Conservation (phyloP, 768 basidiomycete species). For the Coprinellus micaceus region DNA sequence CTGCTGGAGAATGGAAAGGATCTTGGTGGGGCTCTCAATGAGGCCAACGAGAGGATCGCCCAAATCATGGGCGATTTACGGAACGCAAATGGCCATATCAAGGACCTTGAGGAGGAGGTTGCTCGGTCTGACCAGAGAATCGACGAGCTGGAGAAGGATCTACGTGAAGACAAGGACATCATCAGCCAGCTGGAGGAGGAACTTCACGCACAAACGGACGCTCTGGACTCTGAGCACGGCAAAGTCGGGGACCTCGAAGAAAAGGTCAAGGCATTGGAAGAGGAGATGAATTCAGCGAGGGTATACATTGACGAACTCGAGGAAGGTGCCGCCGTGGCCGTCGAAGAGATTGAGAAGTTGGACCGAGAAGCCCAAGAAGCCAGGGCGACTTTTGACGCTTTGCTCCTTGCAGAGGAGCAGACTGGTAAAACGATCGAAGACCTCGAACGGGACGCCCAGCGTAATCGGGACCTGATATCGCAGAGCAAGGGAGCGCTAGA, state of each 20-base stretch:
- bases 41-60: slow-evolving; percentile 59
- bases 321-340: slow-evolving; percentile 49
- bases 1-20: slow-evolving; percentile 64
- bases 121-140: slow-evolving; percentile 47
- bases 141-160: slow-evolving; percentile 53
- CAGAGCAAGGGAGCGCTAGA: slow-evolving; percentile 78
- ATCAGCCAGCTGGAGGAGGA: slow-evolving; percentile 44
- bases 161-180: slow-evolving; percentile 49
- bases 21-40: slow-evolving; percentile 61
- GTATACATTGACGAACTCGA: slow-evolving; percentile 57
- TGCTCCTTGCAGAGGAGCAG: slow-evolving; percentile 45
- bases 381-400: slow-evolving; percentile 41
- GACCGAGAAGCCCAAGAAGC: slow-evolving; percentile 50
- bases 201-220: slow-evolving; percentile 33
- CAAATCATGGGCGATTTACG: slow-evolving; percentile 56
- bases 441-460: slow-evolving; percentile 49
- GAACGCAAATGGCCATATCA: slow-evolving; percentile 54
- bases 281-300: slow-evolving; percentile 47
- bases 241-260: slow-evolving; percentile 30
- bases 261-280: slow-evolving; percentile 36
- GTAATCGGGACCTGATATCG: slow-evolving; percentile 50
- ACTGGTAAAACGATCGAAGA: slow-evolving; percentile 46
- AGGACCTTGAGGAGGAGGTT: slow-evolving; percentile 62
- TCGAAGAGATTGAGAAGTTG: slow-evolving; percentile 52
- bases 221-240: slow-evolving; percentile 29